phyloP scores from a whole-genome alignment of 1,139 yeast species.

The Nakaseomyces kungkrabaensis region DNA sequence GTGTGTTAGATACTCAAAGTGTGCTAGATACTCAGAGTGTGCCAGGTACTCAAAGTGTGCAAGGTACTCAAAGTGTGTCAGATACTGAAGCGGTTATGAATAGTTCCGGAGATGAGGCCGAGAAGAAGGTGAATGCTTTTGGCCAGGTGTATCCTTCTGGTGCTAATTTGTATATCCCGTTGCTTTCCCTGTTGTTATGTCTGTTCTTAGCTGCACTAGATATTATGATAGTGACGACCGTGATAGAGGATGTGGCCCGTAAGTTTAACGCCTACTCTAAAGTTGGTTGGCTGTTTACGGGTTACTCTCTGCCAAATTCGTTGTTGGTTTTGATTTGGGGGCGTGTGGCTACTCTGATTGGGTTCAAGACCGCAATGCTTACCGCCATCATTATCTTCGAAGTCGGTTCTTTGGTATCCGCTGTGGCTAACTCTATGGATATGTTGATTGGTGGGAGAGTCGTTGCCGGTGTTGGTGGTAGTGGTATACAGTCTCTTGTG shows the following conservation, averaged over 20 bases:
- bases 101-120: background rate
- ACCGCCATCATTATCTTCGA: constrained; percentile 47
- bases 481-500: constrained; percentile 54
- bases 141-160: background rate
- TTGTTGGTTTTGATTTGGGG: constrained; percentile 54
- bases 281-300: constrained; percentile 54
- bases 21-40: too few species aligned
- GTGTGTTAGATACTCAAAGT: background rate
- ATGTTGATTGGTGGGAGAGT: constrained; percentile 63
- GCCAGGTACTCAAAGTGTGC: too few species aligned
- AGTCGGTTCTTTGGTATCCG: constrained; percentile 53
- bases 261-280: constrained; percentile 45
- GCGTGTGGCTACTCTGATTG: constrained; percentile 48
- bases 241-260: constrained; percentile 45
- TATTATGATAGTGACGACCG: constrained; percentile 55
- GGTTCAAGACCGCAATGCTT: constrained; percentile 45
- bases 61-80: too few species aligned
- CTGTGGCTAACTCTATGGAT: constrained; percentile 45
- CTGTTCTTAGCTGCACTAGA: constrained; percentile 57
- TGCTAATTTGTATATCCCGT: constrained; percentile 23
- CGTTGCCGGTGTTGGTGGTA: constrained; percentile 65
- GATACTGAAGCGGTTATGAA: background rate
- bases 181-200: constrained; percentile 39
- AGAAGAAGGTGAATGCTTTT: background rate
- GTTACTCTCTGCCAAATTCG: constrained; percentile 51